Percentiles rank a stretch among this genome's conserved stretches.
Conservation (phyloP, 2,329 filamentous ascomycete genomes). For the Fusarium graminum region DNA sequence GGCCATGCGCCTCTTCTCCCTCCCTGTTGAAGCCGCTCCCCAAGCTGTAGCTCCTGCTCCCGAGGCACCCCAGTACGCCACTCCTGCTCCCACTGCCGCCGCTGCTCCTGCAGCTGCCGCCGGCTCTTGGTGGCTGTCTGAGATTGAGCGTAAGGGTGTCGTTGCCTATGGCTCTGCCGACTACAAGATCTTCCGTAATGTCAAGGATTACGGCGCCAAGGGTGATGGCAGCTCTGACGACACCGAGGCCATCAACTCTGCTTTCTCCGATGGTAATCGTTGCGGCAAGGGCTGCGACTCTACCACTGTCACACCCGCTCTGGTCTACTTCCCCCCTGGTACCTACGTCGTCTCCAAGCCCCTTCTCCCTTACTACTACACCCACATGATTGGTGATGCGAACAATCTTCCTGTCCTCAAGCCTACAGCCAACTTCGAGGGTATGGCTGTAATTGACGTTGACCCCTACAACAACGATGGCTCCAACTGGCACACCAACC, state of each 20-base stretch:
- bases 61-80: too few relatives aligned
- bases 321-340: slow-evolving; percentile 92
- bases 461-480: slow-evolving; percentile 82
- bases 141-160: slow-evolving; percentile 76
- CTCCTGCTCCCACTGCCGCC: too few relatives aligned
- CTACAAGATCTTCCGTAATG: slow-evolving; percentile 83
- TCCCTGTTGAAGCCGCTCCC: slow-evolving; percentile 53
- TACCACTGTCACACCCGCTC: slow-evolving; percentile 82
- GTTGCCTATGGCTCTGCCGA: slow-evolving; percentile 70
- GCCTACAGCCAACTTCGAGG: slow-evolving; percentile 76
- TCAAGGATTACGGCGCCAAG: slow-evolving; percentile 79
- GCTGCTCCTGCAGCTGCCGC: slow-evolving; percentile 33
- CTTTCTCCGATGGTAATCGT: slow-evolving; percentile 81
- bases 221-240: slow-evolving; percentile 82
- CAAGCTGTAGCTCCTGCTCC: slow-evolving; percentile 23
- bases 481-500: slow-evolving; percentile 82
- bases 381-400: slow-evolving; percentile 89
- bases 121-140: slow-evolving; percentile 76
- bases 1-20: slow-evolving; percentile 59
- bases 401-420: slow-evolving; percentile 79
- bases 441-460: slow-evolving; percentile 90
- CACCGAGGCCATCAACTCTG: slow-evolving; percentile 87
- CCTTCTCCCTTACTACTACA: slow-evolving; percentile 90
- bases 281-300: slow-evolving; percentile 88
- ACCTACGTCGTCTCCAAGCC: slow-evolving; percentile 86